Conservation (phyloP, 2,329 filamentous ascomycete species). For the Neofusicoccum cordaticola region DNA sequence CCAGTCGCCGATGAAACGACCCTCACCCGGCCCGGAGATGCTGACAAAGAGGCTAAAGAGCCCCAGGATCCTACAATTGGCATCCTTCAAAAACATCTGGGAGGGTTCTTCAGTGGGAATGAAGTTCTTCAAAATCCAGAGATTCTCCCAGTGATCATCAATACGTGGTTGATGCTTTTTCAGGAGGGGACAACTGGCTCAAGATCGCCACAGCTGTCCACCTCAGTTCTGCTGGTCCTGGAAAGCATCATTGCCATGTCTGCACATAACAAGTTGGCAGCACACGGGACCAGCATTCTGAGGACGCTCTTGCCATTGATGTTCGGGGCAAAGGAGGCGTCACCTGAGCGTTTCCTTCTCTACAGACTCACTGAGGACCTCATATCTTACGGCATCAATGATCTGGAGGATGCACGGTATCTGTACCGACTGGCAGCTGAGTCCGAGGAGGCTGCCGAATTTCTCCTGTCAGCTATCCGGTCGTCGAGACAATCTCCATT, state of each 20-base stretch:
- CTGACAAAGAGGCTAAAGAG: slow-evolving; percentile 5
- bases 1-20: slow-evolving; percentile 18
- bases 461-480: slow-evolving; percentile 71
- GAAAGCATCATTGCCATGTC: slow-evolving; percentile 34
- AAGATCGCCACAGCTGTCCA: slow-evolving; percentile 34
- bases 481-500: slow-evolving; percentile 75
- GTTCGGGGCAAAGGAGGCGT: slow-evolving; percentile 20
- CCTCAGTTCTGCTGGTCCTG: slow-evolving; percentile 36
- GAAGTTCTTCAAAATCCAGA: slow-evolving; percentile 41
- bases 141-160: slow-evolving; percentile 38
- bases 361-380: slow-evolving; percentile 66
- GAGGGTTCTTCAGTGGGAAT: slow-evolving; percentile 37
- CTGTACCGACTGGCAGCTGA: slow-evolving; percentile 60
- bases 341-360: slow-evolving; percentile 42
- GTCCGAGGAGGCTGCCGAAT: slow-evolving; percentile 58
- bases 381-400: slow-evolving; percentile 72
- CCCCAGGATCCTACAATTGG: slow-evolving; percentile 15
- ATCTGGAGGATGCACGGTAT: slow-evolving; percentile 78
- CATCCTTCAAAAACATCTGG: slow-evolving; percentile 29
- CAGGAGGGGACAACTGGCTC: slow-evolving; percentile 30
- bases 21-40: not conserved
- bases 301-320: slow-evolving; percentile 34
- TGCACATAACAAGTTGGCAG: slow-evolving; percentile 36
- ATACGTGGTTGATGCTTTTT: slow-evolving; percentile 38
- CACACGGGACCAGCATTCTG: slow-evolving; percentile 36